phyloP scores from a whole-genome alignment of 2,329 filamentous ascomycete genomes.

The Microdochium paspali region DNA sequence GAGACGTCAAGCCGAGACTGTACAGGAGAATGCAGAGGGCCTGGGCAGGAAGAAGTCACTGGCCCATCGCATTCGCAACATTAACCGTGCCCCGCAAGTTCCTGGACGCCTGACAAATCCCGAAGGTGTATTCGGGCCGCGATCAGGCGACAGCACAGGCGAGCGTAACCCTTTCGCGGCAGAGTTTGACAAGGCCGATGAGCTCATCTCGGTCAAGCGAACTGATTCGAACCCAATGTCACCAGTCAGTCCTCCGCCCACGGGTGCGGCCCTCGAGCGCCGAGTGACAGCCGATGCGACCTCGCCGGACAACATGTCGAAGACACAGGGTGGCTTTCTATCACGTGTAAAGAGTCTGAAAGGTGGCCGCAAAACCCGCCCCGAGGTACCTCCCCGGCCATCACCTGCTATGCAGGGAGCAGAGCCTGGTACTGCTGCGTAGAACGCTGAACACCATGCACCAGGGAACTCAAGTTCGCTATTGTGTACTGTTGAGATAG shows the following conservation, averaged over 20 bases:
- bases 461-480: no score
- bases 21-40: constrained; percentile 45
- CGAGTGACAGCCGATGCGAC: constrained; percentile 51
- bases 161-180: constrained; percentile 74
- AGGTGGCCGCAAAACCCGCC: constrained; percentile 48
- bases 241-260: constrained; percentile 40
- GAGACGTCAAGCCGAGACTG: constrained; percentile 61
- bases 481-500: no score
- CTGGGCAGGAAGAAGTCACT: constrained; percentile 89
- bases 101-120: constrained; percentile 49
- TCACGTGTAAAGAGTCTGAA: constrained; percentile 77
- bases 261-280: constrained; percentile 46
- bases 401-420: constrained; percentile 5
- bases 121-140: constrained; percentile 33
- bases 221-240: constrained; percentile 23
- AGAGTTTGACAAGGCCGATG: constrained; percentile 58
- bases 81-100: constrained; percentile 62
- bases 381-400: constrained; percentile 18
- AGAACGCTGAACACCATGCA: no score
- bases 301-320: constrained; percentile 30
- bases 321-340: constrained; percentile 51
- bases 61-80: constrained; percentile 81
- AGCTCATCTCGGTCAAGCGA: constrained; percentile 34
- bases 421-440: constrained; percentile 11
- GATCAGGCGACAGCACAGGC: constrained; percentile 27